phyloP scores from a whole-genome alignment of 306 rosid species.

The Vachellia collinsii region DNA sequence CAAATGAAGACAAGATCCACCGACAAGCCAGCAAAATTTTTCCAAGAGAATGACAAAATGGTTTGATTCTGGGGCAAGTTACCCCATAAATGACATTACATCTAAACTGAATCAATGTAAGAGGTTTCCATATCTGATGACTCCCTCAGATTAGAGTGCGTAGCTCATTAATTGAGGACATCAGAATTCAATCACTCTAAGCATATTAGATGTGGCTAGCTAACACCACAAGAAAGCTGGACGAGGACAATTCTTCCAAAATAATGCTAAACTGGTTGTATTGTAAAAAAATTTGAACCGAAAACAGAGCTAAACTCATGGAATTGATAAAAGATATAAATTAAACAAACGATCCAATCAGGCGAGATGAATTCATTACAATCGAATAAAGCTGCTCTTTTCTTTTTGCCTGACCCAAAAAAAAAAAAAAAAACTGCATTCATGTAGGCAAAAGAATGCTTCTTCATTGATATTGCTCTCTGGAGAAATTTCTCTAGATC shows the following conservation, averaged over 20 bases:
- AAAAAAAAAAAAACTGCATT: background rate
- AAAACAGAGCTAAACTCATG: background rate
- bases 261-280: background rate
- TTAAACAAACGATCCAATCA: slow-evolving; percentile 18
- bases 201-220: background rate
- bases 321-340: background rate
- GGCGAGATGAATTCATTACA: slow-evolving; percentile 23
- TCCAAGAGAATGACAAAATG: slow-evolving; percentile 38
- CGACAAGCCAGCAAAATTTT: slow-evolving; percentile 37
- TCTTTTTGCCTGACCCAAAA: background rate
- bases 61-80: slow-evolving; percentile 19
- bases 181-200: slow-evolving; percentile 2
- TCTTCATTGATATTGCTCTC: background rate
- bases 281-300: background rate
- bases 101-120: slow-evolving; percentile 19
- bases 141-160: slow-evolving; percentile 27
- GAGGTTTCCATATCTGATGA: slow-evolving; percentile 7
- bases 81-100: slow-evolving; percentile 31
- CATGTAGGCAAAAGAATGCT: background rate
- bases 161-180: slow-evolving; percentile 16
- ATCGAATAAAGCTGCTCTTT: background rate
- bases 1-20: slow-evolving; percentile 42
- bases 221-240: background rate
- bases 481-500: background rate
- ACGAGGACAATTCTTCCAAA: background rate